Conservation (phyloP, 2,329 filamentous ascomycete species). For the Pseudogymnoascus sp. region DNA sequence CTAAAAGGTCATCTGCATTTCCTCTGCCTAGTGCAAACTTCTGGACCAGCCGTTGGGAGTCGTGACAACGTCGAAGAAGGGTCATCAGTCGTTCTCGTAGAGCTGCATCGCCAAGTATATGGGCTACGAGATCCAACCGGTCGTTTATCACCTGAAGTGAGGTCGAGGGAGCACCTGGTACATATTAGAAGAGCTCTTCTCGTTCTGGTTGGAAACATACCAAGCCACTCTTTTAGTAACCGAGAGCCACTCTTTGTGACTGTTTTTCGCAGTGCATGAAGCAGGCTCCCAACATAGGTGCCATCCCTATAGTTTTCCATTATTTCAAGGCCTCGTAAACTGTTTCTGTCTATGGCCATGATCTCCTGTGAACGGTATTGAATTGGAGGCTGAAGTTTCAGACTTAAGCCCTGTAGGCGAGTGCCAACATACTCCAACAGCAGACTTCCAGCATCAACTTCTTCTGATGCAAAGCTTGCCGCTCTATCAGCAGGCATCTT, state of each 20-base stretch:
- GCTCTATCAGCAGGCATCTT: conserved; percentile 49
- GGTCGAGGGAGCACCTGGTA: conserved; percentile 71
- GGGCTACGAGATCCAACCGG: conserved; percentile 73
- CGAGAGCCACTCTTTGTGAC: conserved; percentile 87
- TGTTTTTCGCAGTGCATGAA: conserved; percentile 84
- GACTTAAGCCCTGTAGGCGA: conserved; percentile 66
- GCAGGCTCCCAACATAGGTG: conserved; percentile 69
- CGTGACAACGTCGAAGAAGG: conserved; percentile 67
- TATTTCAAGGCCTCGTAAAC: conserved; percentile 81
- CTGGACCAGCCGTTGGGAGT: conserved; percentile 83
- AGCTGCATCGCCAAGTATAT: conserved; percentile 58
- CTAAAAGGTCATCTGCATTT: conserved; percentile 84
- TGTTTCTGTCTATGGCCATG: conserved; percentile 90
- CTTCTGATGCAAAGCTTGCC: conserved; percentile 54
- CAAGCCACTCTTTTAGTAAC: conserved; percentile 76
- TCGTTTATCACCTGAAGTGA: conserved; percentile 70
- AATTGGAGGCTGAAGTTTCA: conserved; percentile 77
- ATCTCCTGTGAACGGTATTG: conserved; percentile 67
- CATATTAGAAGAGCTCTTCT: conserved; percentile 15
- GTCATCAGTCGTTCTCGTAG: conserved; percentile 63
- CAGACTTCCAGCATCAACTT: conserved; percentile 69
- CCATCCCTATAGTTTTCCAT: conserved; percentile 78
- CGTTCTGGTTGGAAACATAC: conserved; percentile 33
- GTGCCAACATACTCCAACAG: conserved; percentile 80
- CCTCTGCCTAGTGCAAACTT: conserved; percentile 89